A percentile compares a stretch with the other conserved stretches of the same genome.
Conservation (phyloP, 2,329 filamentous ascomycete species). For the Daldinia sp. region DNA sequence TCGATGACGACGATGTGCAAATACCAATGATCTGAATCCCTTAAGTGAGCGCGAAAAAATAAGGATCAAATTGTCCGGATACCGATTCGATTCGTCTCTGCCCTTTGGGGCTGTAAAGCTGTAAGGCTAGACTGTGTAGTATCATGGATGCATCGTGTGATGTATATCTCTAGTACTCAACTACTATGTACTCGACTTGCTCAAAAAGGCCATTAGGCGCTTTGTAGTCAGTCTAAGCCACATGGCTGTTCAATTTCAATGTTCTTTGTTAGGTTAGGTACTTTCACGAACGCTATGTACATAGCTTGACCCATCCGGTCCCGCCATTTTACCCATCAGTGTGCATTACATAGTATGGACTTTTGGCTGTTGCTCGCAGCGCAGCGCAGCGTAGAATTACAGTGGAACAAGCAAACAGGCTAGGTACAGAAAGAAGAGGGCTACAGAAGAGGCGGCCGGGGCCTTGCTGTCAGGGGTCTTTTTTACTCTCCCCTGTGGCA, state of each 20-base stretch:
- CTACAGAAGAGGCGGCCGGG: constrained; percentile 23
- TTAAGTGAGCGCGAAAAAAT: constrained; percentile 8
- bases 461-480: constrained; percentile 7
- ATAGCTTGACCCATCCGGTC: constrained; percentile 1
- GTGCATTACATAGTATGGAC: too few relatives aligned
- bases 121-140: constrained; percentile 10
- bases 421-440: not conserved
- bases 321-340: constrained; percentile 35
- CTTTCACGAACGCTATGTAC: not conserved
- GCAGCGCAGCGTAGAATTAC: not conserved
- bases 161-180: constrained; percentile 19
- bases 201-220: constrained; percentile 7
- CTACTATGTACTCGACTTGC: not conserved
- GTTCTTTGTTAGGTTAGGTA: not conserved
- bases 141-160: constrained; percentile 1
- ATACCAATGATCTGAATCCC: constrained; percentile 13
- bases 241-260: constrained; percentile 28
- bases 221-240: constrained; percentile 39
- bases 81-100: constrained; percentile 15
- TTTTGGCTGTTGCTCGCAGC: not conserved
- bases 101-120: constrained; percentile 18
- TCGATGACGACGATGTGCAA: constrained; percentile 16
- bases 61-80: constrained; percentile 25
- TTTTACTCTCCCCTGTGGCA: constrained; percentile 12
- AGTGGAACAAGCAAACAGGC: constrained; percentile 4